These are phyloP conservation scores for Ophidiomyces ophidiicola DNA, from an alignment of 2,329 filamentous ascomycete genomes.

Conservation along the genomic window DNA sequence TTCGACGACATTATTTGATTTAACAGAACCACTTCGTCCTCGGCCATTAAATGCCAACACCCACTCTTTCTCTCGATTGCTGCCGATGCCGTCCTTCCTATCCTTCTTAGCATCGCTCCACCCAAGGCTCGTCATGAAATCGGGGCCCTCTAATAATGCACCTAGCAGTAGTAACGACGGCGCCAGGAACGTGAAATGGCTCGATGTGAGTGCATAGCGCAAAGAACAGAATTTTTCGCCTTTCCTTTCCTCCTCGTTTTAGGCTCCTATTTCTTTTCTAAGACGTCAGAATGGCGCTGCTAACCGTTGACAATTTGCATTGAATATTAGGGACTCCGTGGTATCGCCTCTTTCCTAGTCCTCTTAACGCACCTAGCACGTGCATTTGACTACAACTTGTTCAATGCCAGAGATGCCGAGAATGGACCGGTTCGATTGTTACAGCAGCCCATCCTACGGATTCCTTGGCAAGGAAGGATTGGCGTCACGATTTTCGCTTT, in stretches of 20 bases:
- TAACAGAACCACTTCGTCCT: background rate
- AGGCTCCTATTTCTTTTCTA: constrained; percentile 3
- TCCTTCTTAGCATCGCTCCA: constrained; percentile 5
- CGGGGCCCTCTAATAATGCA: background rate
- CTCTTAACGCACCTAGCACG: constrained; percentile 42
- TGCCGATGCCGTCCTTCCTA: constrained; percentile 5
- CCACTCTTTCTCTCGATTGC: constrained; percentile 2
- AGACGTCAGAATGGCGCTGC: no score
- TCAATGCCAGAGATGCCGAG: constrained; percentile 37
- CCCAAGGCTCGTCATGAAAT: background rate
- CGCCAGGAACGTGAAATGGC: constrained; percentile 29
- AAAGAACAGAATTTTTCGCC: background rate
- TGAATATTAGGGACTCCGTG: constrained; percentile 39
- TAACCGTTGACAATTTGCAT: background rate
- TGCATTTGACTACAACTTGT: constrained; percentile 42
- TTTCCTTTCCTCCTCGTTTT: background rate
- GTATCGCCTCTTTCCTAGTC: constrained; percentile 43
- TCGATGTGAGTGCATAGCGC: constrained; percentile 26
- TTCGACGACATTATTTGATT: no score
- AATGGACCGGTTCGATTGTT: constrained; percentile 35
- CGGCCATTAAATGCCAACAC: background rate
- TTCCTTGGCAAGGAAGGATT: constrained; percentile 44
- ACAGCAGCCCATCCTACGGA: constrained; percentile 42
- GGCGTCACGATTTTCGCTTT: constrained; percentile 47
- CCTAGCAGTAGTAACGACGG: constrained; percentile 7